A percentile compares a stretch with the other conserved stretches of the same genome.
Evolutionary conservation across 2,329 filamentous ascomycete genomes (phyloP).

Genomic region (Verticillium nonalfalfae): DNA sequence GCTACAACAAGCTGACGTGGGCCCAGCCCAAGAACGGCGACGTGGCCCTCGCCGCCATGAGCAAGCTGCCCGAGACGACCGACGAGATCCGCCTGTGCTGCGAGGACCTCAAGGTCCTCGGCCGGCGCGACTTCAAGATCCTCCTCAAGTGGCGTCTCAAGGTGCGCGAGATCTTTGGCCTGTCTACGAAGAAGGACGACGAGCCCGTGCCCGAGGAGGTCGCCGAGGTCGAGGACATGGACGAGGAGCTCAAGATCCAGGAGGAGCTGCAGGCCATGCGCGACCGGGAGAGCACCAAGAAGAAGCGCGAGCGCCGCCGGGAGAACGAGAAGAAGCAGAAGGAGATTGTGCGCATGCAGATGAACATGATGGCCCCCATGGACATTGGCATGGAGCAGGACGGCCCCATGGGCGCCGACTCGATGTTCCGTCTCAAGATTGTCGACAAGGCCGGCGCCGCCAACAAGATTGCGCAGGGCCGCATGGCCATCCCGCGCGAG

Average conservation of each 20-base stretch:
- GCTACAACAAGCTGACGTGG: constrained; percentile 78
- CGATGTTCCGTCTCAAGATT: constrained; percentile 80
- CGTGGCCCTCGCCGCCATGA: constrained; percentile 77
- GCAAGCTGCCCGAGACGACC: constrained; percentile 82
- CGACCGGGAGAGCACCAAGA: constrained; percentile 69
- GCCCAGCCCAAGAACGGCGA: constrained; percentile 74
- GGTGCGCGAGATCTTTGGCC: constrained; percentile 84
- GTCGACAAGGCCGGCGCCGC: constrained; percentile 71
- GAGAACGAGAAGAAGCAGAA: constrained; percentile 94
- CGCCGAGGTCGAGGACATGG: constrained; percentile 80
- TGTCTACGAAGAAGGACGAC: constrained; percentile 54
- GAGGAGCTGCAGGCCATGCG: constrained; percentile 78
- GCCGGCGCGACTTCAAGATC: constrained; percentile 88
- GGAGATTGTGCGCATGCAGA: constrained; percentile 92
- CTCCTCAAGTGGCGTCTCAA: constrained; percentile 85
- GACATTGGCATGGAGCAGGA: constrained; percentile 90
- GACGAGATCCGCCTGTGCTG: constrained; percentile 75
- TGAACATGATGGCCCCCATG: constrained; percentile 93
- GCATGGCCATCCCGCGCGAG: constrained; percentile 65
- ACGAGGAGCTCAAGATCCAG: constrained; percentile 87
- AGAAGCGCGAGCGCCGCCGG: constrained; percentile 75
- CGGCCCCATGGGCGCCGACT: constrained; percentile 69
- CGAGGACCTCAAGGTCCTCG: constrained; percentile 79
- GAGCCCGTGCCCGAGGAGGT: constrained; percentile 57
- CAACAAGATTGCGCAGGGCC: constrained; percentile 65